Evolutionary conservation across 768 basidiomycete genomes (phyloP).

Genomic region (Leccinum disarticulatum): DNA sequence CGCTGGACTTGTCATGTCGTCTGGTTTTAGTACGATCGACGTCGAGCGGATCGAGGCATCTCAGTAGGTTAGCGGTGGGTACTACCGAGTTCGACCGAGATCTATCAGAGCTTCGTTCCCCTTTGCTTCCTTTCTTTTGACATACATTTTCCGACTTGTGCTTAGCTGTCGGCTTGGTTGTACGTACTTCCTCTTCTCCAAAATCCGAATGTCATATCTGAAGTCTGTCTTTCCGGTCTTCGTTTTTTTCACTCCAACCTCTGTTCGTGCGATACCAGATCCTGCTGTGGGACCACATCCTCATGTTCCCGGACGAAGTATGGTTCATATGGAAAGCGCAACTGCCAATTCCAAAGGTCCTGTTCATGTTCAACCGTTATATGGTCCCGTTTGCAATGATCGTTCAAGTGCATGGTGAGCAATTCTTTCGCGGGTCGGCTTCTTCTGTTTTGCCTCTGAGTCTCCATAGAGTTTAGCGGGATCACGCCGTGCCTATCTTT

Average conservation of each 20-base stretch:
- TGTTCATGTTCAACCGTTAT: conserved; percentile 38
- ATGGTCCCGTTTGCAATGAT: conserved; percentile 32
- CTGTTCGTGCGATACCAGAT: conserved; percentile 16
- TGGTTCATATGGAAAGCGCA: conserved; percentile 32
- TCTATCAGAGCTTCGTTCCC: not conserved
- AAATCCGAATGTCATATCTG: not conserved
- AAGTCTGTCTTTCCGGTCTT: not conserved
- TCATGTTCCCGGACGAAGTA: conserved; percentile 36
- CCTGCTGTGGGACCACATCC: conserved; percentile 36
- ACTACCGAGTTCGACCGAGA: not conserved
- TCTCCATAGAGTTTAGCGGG: conserved; percentile 25
- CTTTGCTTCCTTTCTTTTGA: not conserved
- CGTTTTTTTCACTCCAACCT: not conserved
- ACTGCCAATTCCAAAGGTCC: conserved; percentile 28
- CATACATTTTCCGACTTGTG: not conserved
- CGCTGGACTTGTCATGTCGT: conserved; percentile 10
- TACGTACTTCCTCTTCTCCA: conserved; percentile 6
- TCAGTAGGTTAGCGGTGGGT: conserved; percentile 29
- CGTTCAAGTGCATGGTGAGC: conserved; percentile 31
- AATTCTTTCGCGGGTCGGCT: not conserved
- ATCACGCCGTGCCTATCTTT: conserved; percentile 11
- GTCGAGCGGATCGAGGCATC: conserved; percentile 16
- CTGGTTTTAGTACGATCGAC: not conserved
- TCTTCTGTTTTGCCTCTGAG: too few relatives aligned
- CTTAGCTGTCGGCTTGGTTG: conserved; percentile 28